Conservation (phyloP, 306 rosid species). For the Purshia tridentata region DNA sequence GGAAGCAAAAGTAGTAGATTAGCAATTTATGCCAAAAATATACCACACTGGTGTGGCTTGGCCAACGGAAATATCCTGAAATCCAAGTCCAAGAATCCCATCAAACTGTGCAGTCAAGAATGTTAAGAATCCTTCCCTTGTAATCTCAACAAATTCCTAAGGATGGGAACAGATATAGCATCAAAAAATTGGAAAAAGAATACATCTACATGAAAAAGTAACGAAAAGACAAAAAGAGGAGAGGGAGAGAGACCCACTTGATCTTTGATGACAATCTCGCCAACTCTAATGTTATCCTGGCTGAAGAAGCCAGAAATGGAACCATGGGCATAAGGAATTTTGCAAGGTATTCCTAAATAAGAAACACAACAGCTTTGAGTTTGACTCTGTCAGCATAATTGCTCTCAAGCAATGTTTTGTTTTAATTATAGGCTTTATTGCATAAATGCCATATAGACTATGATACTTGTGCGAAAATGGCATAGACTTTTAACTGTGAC, state of each 20-base stretch:
- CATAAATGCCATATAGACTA: too few species aligned
- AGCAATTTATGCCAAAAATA: conserved; percentile 2
- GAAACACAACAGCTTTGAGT: conserved; percentile 11
- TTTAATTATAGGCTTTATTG: too few species aligned
- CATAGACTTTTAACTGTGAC: too few species aligned
- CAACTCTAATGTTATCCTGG: conserved; percentile 40
- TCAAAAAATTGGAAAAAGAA: conserved; percentile 1
- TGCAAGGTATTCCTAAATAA: conserved; percentile 43
- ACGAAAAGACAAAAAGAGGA: neutral
- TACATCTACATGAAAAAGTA: neutral
- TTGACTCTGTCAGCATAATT: neutral
- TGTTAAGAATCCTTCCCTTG: conserved; percentile 37
- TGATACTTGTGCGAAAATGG: too few species aligned
- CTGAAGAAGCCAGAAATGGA: conserved; percentile 51
- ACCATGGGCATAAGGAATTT: conserved; percentile 49
- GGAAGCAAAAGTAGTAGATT: neutral
- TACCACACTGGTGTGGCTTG: conserved; percentile 50
- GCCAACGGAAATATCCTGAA: conserved; percentile 40
- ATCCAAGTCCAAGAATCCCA: conserved; percentile 58
- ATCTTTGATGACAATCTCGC: conserved; percentile 35
- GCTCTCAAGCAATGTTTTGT: neutral
- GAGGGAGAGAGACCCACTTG: conserved; percentile 31
- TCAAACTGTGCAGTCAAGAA: conserved; percentile 38
- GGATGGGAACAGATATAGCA: conserved; percentile 13
- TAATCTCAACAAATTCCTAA: conserved; percentile 51